Base-by-base conservation (phyloP, 768 basidiomycete species). In the Mycena latifolia region DNA sequence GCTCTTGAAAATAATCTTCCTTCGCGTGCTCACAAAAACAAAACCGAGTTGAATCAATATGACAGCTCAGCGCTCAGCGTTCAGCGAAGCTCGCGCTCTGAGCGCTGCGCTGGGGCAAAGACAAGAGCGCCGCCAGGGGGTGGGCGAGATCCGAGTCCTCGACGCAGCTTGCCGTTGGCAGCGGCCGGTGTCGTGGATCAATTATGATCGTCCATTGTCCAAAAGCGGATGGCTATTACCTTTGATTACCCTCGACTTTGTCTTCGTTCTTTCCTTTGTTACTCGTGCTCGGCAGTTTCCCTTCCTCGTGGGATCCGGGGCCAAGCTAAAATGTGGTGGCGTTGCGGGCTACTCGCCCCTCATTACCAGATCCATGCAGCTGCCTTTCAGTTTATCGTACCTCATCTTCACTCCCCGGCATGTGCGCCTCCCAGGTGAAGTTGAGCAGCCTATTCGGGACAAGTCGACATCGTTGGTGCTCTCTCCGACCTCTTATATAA, bases 361-460 rank as follows among this genome's bases (percentile, higher is more conserved):
- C 58, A 48, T 51, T 35, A 28, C 25, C 60, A 50, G 27, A 61
- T 17, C 50, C 55, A 66, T 66, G 65, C 65, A 66, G 25, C 20
- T 66, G 45, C 65, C 65, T 20, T 66, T 86, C 79, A 83, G 81
- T 65, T 65, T 87, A 20, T 86, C 86, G 43, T 80, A 87, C 73
- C 79, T 88, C 68, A 77, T 87, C 74, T 80, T 86, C 72, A 84
- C 86, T 25, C 86, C 87, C 46, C 79, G 78, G 66, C 81, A 80
- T 60, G 81, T 88, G 59, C 85, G 82, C 67, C 77, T 88, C 55
- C 87, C 86, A 15, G 81, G 82, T 31, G 82, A 84, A 71, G 51
- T 61, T 10, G 60, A 66, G 43, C 57, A 58, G 25, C 53, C 69
- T 29, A 69, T 70, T 41, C 43, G 64, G 29, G 29, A 28, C n/a